Evolutionary conservation across 2,329 filamentous ascomycete species (phyloP).

Genomic region (Ceratocystiopsis minuta): DNA sequence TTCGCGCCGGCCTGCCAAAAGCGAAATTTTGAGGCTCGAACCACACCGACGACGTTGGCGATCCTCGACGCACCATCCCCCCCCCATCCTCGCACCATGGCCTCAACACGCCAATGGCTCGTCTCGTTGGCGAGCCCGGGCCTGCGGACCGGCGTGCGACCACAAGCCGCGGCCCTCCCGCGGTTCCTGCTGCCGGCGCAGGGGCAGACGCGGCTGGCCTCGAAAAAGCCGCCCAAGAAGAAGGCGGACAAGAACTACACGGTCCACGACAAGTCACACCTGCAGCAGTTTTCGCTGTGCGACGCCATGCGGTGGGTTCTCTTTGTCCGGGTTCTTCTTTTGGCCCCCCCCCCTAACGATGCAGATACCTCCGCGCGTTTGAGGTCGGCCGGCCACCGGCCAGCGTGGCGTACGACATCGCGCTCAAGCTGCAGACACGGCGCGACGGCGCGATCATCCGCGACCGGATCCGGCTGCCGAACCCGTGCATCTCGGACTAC

Average conservation of each 20-base stretch:
- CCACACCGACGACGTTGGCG: no score
- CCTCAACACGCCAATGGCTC: conserved; percentile 33
- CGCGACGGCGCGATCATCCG: conserved; percentile 78
- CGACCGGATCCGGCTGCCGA: conserved; percentile 72
- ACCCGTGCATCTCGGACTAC: conserved; percentile 75
- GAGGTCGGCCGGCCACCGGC: conserved; percentile 71
- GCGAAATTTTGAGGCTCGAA: no score
- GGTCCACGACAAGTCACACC: conserved; percentile 46
- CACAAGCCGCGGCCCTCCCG: conserved; percentile 25
- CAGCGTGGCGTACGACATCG: conserved; percentile 71
- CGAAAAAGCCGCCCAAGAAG: conserved; percentile 33
- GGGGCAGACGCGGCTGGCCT: conserved; percentile 25
- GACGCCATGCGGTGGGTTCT: conserved; percentile 71
- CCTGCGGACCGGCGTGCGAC: conserved; percentile 22
- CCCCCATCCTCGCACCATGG: conserved; percentile 23
- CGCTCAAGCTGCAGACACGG: conserved; percentile 63
- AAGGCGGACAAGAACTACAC: conserved; percentile 48
- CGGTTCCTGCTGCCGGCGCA: conserved; percentile 30
- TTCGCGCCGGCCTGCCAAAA: no score
- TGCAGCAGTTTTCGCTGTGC: conserved; percentile 61
- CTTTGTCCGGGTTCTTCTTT: not conserved
- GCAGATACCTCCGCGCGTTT: conserved; percentile 72
- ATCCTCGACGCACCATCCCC: no score
- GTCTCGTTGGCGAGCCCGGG: conserved; percentile 34
- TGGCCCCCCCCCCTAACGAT: conserved; percentile 5